Evolutionary conservation across 2,329 filamentous ascomycete genomes (phyloP).

Genomic region (Corynespora cassiicola): DNA sequence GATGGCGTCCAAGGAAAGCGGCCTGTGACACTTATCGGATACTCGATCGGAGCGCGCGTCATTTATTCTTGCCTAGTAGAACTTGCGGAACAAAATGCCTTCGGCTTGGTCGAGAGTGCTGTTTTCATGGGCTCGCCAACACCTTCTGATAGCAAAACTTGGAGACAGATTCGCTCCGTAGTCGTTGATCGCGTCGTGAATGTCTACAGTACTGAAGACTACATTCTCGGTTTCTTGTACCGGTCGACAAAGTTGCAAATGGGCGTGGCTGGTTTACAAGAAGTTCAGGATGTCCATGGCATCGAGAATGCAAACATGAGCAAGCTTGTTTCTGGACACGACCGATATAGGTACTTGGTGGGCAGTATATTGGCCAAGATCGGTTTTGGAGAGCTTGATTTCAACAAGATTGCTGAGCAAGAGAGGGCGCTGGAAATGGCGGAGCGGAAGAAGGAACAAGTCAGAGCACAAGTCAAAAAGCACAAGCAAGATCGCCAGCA

Average conservation of each 20-base stretch:
- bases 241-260: slow-evolving; percentile 80
- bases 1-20: slow-evolving; percentile 81
- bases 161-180: slow-evolving; percentile 77
- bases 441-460: slow-evolving; percentile 45
- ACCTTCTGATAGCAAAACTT: slow-evolving; percentile 72
- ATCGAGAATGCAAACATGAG: slow-evolving; percentile 63
- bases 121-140: slow-evolving; percentile 82
- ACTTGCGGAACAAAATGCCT: slow-evolving; percentile 77
- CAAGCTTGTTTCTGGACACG: slow-evolving; percentile 55
- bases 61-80: slow-evolving; percentile 81
- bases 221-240: slow-evolving; percentile 85
- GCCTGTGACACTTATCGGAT: slow-evolving; percentile 80
- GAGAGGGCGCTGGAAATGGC: slow-evolving; percentile 41
- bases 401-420: slow-evolving; percentile 50
- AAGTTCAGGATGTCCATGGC: slow-evolving; percentile 69
- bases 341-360: slow-evolving; percentile 56
- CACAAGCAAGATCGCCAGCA: slow-evolving; percentile 20
- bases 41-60: slow-evolving; percentile 78
- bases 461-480: slow-evolving; percentile 24
- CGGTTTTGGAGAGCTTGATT: slow-evolving; percentile 57
- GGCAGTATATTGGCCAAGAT: slow-evolving; percentile 55
- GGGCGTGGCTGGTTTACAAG: slow-evolving; percentile 82
- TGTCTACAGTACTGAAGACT: slow-evolving; percentile 85
- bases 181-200: slow-evolving; percentile 84
- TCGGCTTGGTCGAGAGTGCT: slow-evolving; percentile 81